Base-by-base conservation (phyloP, 805 yeast genomes). In the Ogataea haglerorum region DNA sequence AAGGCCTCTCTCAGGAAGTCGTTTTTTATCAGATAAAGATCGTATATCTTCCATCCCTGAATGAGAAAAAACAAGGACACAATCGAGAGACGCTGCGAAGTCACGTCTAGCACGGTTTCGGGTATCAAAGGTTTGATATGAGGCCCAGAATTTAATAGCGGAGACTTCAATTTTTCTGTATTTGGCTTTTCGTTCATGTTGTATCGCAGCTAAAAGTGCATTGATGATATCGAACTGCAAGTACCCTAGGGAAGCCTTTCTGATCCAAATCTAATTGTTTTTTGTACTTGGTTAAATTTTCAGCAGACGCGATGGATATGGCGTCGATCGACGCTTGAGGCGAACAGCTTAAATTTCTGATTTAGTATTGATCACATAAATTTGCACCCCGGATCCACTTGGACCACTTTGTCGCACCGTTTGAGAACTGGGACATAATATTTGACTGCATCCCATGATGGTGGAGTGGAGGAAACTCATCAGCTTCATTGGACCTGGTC, bases 1-100 rank as follows among this genome's bases (percentile, higher is more conserved):
- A 60, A 34, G 5, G 49, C 27, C 19, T 51, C 54, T 15, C 58
- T 36, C 17, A 58, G 29, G 1, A 34, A 29, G 13, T 69, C 73
- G 18, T 75, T 69, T 51, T 80, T 80, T 42, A 85, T 63, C 16
- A 78, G 58, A 24, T 81, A 63, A 30, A 85, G 61, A 57, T 87
- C 95, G 51, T 84, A 85, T 1, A 86, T 42, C 57, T 93, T 91
- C 76, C 85, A 85, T n/a, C 86, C 76, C 61, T 90, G 97, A n/a
- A 91, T 70, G 24, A 85, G 68, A 2, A 75, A 67, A 56, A 88
- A 86, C 9, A 85, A 46, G 1, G 86, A 75, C n/a, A 81, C 59
- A 3, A 80, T 72, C 40, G 86, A 72, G 25, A 79, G 61, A 45
- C 96, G 68, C 60, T 91, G 99, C 10, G 85, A 77, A 2, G 86